A percentile compares a stretch with the other conserved stretches of the same genome.
These are phyloP conservation scores for Monosporascus sp. DNA, from an alignment of 2,329 filamentous ascomycete genomes.

Conservation along the genomic window DNA sequence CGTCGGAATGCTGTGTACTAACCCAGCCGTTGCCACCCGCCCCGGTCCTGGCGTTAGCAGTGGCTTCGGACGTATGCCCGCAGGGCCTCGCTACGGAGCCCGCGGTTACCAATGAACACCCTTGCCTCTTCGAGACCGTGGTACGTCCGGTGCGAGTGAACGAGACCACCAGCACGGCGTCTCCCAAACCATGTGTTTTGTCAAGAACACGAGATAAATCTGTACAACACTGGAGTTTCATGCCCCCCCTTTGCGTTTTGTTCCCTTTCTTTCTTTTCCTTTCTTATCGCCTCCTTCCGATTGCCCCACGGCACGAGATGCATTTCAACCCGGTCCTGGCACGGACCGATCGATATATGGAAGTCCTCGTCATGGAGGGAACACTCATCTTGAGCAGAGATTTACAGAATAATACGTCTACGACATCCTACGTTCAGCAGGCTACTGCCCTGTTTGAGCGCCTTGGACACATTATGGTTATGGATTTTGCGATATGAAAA, in stretches of 20 bases:
- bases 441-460: slow-evolving; percentile 44
- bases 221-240: not conserved
- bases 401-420: slow-evolving; percentile 50
- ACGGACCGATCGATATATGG: slow-evolving; percentile 39
- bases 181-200: not conserved
- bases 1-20: slow-evolving; percentile 98
- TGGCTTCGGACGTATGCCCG: slow-evolving; percentile 55
- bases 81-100: slow-evolving; percentile 52
- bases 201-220: not conserved
- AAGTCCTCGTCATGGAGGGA: slow-evolving; percentile 34
- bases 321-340: slow-evolving; percentile 28
- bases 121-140: slow-evolving; percentile 5
- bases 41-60: slow-evolving; percentile 77
- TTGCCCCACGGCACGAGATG: slow-evolving; percentile 15
- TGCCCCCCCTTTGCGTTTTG: slow-evolving; percentile 8
- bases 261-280: slow-evolving; percentile 16
- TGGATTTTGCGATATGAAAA: slow-evolving; percentile 50
- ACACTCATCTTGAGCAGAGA: slow-evolving; percentile 47
- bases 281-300: slow-evolving; percentile 15
- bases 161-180: slow-evolving; percentile 1
- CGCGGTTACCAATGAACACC: slow-evolving; percentile 48
- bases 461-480: slow-evolving; percentile 60
- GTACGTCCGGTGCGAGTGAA: not conserved
- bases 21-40: slow-evolving; percentile 82
- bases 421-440: slow-evolving; percentile 51